Evolutionary conservation across 116 monocot genomes (phyloP), one percentile per base, ranked within the genome.

Genomic region (Iris pallida): DNA sequence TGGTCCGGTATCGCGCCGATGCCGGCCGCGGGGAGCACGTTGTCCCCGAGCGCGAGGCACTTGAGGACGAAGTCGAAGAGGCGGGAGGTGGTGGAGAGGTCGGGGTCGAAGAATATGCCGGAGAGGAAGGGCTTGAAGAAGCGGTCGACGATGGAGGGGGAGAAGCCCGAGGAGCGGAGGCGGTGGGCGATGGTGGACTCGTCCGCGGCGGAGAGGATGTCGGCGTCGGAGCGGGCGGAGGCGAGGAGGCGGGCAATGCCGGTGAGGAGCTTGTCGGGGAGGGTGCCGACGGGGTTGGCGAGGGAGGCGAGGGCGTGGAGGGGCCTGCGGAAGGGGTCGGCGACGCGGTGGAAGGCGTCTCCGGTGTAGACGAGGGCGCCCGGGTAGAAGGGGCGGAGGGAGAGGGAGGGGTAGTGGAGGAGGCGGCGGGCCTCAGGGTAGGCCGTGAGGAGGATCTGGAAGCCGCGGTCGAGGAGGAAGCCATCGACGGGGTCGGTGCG

Each of bases 381-480:
- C 16, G 95, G 81, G 79, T 91, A 89, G 80, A 96, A 96, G 40
- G 68, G 70, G 2, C 52, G 81, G 69, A 91, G 88, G 45, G 64
- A 30, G 15, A 96, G 86, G 53, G 86, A 60, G n/a, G 77, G 65
- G 70, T 81, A 86, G 72, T 96, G 67, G 56, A 96, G 89, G 69
- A 89, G 66, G 40, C 76, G 76, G 53, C 61, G 78, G 57, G 86
- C 78, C 52, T 95, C 91, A 0, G 96, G 96, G 66, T 89, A 89
- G 72, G 92, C 88, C 65, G 96, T 89, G 77, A 96, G 88, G 82
- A 96, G 74, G 68, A 96, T 96, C 66, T 96, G 96, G 86, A 96
- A 96, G 67, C 96, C 96, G 53, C 89, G 86, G 81, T 96, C 96
- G 59, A 96, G 86, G 57, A 91, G 86, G 89, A 89, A 96, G 60